Evolutionary conservation across 768 basidiomycete genomes (phyloP).

Genomic region (Crassisporium funariophilum): DNA sequence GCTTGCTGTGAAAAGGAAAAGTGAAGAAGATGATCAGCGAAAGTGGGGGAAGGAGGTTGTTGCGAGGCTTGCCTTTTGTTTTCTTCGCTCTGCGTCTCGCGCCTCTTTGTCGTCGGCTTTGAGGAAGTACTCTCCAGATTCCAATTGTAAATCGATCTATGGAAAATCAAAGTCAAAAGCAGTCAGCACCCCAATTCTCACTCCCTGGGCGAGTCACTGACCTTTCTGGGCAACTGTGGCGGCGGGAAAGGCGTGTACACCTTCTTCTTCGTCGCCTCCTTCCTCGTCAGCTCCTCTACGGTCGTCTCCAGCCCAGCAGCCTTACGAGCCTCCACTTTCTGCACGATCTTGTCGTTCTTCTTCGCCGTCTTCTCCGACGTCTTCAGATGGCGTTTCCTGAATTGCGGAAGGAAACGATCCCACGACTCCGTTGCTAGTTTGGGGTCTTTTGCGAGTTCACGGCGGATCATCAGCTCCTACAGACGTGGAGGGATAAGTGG

Average conservation of each 20-base stretch:
- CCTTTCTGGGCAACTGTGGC: slow-evolving; percentile 90
- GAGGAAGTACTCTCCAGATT: slow-evolving; percentile 98
- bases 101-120: slow-evolving; percentile 86
- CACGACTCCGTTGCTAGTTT: slow-evolving; percentile 92
- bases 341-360: slow-evolving; percentile 74
- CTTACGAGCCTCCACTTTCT: slow-evolving; percentile 63
- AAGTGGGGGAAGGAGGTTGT: background rate
- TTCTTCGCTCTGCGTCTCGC: slow-evolving; percentile 67
- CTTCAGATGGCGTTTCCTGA: slow-evolving; percentile 89
- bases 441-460: slow-evolving; percentile 97
- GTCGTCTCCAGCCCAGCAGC: slow-evolving; percentile 61
- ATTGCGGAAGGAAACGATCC: slow-evolving; percentile 97
- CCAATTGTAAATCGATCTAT: slow-evolving; percentile 90
- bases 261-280: slow-evolving; percentile 72
- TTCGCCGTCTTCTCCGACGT: slow-evolving; percentile 92
- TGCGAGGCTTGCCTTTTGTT: slow-evolving; percentile 63
- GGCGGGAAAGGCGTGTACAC: slow-evolving; percentile 99
- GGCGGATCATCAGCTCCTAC: slow-evolving; percentile 97
- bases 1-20: slow-evolving; percentile 61
- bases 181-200: background rate
- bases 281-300: slow-evolving; percentile 30
- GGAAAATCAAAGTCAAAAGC: background rate
- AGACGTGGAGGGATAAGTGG: slow-evolving; percentile 5
- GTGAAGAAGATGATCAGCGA: background rate
- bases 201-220: slow-evolving; percentile 29